Conservation (phyloP, 306 rosid genomes). For the Glycyrrhiza uralensis region DNA sequence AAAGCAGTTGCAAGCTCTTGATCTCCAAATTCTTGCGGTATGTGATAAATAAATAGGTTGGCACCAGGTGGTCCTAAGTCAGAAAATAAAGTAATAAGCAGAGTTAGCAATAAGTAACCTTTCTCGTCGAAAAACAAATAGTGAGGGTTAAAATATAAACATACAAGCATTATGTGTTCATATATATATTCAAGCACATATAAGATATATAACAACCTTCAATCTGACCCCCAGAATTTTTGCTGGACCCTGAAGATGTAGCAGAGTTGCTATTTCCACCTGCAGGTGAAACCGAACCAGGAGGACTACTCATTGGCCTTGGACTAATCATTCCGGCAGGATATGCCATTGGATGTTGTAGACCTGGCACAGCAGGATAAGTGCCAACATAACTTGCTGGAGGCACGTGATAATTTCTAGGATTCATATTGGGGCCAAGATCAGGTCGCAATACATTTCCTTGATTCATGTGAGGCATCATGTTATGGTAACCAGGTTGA, state of each 20-base stretch:
- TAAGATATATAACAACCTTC: conserved; percentile 66
- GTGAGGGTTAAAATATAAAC: background rate
- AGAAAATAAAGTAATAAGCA: conserved; percentile 32
- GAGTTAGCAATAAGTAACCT: conserved; percentile 22
- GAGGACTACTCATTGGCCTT: conserved; percentile 64
- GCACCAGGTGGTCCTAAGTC: conserved; percentile 95
- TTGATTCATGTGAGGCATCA: conserved; percentile 80
- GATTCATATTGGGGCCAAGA: conserved; percentile 60
- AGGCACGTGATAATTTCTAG: conserved; percentile 69
- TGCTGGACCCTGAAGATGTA: conserved; percentile 60
- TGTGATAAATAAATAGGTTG: conserved; percentile 95
- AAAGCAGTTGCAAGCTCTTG: conserved; percentile 82
- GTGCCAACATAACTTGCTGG: conserved; percentile 75
- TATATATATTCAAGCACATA: background rate
- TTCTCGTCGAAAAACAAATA: background rate
- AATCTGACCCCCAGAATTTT: conserved; percentile 68
- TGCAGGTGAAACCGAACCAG: conserved; percentile 65
- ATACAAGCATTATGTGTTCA: background rate
- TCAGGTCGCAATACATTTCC: conserved; percentile 78
- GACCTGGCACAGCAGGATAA: conserved; percentile 77
- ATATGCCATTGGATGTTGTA: conserved; percentile 86
- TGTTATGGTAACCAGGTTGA: conserved; percentile 86
- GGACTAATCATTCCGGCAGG: conserved; percentile 75
- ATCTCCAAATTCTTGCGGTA: conserved; percentile 98
- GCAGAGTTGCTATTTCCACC: conserved; percentile 50